Conservation (phyloP, 352 stramenopile genomes). For the Pilasporangium apinafurcum region DNA sequence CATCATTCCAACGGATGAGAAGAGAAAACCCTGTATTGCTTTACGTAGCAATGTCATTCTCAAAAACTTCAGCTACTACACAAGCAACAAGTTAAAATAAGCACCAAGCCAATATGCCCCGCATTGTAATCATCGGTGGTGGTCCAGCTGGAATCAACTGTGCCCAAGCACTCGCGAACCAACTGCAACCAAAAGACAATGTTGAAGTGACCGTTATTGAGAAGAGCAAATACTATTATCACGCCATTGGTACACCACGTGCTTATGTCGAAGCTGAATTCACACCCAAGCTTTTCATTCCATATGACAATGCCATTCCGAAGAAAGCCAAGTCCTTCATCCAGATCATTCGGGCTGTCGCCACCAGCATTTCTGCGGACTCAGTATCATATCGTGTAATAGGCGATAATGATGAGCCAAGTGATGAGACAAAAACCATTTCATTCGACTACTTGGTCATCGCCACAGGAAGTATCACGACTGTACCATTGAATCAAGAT, state of each 20-base stretch:
- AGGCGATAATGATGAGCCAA: constrained; percentile 3
- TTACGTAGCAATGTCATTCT: too few relatives aligned
- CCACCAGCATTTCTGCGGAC: constrained; percentile 21
- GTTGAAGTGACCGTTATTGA: constrained; percentile 41
- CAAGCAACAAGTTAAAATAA: too few relatives aligned
- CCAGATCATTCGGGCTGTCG: constrained; percentile 33
- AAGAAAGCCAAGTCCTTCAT: constrained; percentile 19
- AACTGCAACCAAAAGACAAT: constrained; percentile 24
- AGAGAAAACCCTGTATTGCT: too few relatives aligned
- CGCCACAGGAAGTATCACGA: constrained; percentile 25
- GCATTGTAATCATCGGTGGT: constrained; percentile 49
- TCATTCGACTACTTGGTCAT: constrained; percentile 32
- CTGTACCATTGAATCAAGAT: constrained; percentile 17
- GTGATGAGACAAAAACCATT: too few relatives aligned
- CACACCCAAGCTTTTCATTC: constrained; percentile 46
- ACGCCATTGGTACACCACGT: constrained; percentile 31
- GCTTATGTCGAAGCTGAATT: constrained; percentile 37
- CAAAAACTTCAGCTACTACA: too few relatives aligned
- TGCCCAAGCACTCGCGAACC: constrained; percentile 25
- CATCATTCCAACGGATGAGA: too few relatives aligned
- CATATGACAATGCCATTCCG: constrained; percentile 38
- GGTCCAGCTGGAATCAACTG: constrained; percentile 35
- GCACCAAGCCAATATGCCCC: constrained; percentile 31
- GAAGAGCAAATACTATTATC: constrained; percentile 50
- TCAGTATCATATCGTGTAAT: constrained; percentile 4